Base-by-base conservation (phyloP, 2,329 filamentous ascomycete genomes). In the Colletotrichum acutatum region DNA sequence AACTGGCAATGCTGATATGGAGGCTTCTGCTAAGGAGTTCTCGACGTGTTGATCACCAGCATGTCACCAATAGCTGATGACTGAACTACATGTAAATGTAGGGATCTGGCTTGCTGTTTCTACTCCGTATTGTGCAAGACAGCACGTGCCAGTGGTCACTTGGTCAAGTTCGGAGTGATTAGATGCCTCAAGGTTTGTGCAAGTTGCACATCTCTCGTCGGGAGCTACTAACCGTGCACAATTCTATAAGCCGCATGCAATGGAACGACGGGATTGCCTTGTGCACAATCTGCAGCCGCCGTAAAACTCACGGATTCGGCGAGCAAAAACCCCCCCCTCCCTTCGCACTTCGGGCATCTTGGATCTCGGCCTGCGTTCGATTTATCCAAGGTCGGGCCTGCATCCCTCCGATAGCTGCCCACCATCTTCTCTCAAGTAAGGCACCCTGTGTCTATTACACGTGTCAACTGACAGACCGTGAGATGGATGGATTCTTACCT, bases 221-320 rank as follows among this genome's bases (percentile, higher is more conserved):
- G 46, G 37, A 32, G 30, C 14, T 22, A 4, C 53, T 32, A 46
- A 3, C 30, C 14, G 54, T 64, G 59, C 66, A 70, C 30, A 70
- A 72, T 11, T 65, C 16, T 22, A 34, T 61, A n/a, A 65, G 66
- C 70, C 66, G 60, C 54, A 72, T 65, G 60, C 59, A 54, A 56
- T 24, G 56, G 37, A 34, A 54, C 57, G 26, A 22, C 42, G 30
- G 34, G 46, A 53, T 59, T 49, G 26, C 37, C 22, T 53, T 60
- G 46, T 63, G 69, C 53, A 69, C 59, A 49, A 60, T 32, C 59
- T 72, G 70, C 70, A 72, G 70, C 66, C 60, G 46, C 28, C 66
- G 70, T 72, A 70, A 72, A 72, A 28, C n/a, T 28, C 11, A 11
- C 49, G 54, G 30, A 60, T 9, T 16, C 14, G 30, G 7, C 8